Evolutionary conservation across 2,329 filamentous ascomycete genomes (phyloP), one percentile per base, ranked within the genome.

Genomic region (Aspergillus puulaauensis): DNA sequence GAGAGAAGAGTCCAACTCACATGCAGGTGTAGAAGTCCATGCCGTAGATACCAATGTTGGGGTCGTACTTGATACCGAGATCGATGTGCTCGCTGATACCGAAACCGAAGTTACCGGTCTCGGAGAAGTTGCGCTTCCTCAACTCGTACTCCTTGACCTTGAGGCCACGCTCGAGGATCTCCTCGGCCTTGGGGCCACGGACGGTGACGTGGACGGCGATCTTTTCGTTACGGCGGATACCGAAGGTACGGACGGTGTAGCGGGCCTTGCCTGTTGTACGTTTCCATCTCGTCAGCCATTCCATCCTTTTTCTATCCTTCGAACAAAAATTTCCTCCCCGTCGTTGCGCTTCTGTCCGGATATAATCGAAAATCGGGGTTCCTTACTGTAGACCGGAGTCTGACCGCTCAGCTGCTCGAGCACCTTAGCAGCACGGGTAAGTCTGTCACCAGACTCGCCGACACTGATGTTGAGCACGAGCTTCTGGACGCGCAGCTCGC

Each of bases 11-110:
- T 40, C 48, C 57, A 52, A 84, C 84, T 81, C 73, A 87, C 95
- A 99, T 99, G 91, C 93, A 98, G 90, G 89, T 93, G 90, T 97
- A 99, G 85, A 99, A 99, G 85, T 99, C 95, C 95, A 99, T 99
- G 80, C 95, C 93, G 86, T 96, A 97, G 81, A 97, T 97, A 88
- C 93, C 93, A 73, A 97, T 97, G 66, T 86, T 90, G 67, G 93
- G 93, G 84, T 97, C 93, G 86, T 97, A 97, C 89, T 99, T 99
- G 91, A 99, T 99, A 77, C 95, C 95, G 75, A 99, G 87, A 87
- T 99, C 95, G 83, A 99, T 99, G 90, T 99, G 95, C 86, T 99
- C 95, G 84, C 86, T 92, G 86, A 99, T 99, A 86, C 95, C 95
- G 87, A 99, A 99, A 73, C 95, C 95, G 80, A 99, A 99, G 90